These are phyloP conservation scores for Oxyria digyna DNA, from an alignment of 148 eudicot species.

Conservation along the genomic window DNA sequence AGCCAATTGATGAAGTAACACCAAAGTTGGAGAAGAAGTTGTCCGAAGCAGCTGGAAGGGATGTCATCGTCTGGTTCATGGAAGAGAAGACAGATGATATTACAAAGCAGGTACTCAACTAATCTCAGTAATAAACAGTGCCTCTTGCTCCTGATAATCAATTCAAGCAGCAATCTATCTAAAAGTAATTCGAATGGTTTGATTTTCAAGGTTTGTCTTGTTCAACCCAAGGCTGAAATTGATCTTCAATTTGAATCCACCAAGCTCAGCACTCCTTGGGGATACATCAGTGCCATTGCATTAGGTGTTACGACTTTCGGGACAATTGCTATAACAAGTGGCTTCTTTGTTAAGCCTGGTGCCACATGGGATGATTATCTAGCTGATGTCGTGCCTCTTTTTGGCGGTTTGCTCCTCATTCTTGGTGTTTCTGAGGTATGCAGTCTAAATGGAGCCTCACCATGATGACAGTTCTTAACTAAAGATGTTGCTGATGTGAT, in stretches of 20 bases:
- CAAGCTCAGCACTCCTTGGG: slow-evolving; percentile 82
- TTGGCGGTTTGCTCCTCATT: slow-evolving; percentile 82
- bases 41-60: slow-evolving; percentile 83
- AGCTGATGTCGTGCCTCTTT: slow-evolving; percentile 74
- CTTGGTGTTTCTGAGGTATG: slow-evolving; percentile 91
- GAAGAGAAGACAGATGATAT: slow-evolving; percentile 86
- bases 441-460: not conserved
- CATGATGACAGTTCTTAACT: not conserved
- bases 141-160: too few relatives aligned
- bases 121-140: too few relatives aligned
- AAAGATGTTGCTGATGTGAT: not conserved
- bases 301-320: slow-evolving; percentile 83
- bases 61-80: slow-evolving; percentile 84
- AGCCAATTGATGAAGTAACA: slow-evolving; percentile 70
- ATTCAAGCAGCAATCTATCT: too few relatives aligned
- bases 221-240: slow-evolving; percentile 90
- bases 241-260: slow-evolving; percentile 82
- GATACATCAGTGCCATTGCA: slow-evolving; percentile 64
- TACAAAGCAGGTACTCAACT: slow-evolving; percentile 54
- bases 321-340: slow-evolving; percentile 82
- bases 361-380: slow-evolving; percentile 78
- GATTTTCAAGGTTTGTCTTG: slow-evolving; percentile 66
- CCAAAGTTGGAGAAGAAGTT: slow-evolving; percentile 77
- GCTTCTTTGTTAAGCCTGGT: slow-evolving; percentile 86
- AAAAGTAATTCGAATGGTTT: not conserved